These are phyloP conservation scores for Silybum marianum DNA, from an alignment of 129 eudicot genomes.

Conservation along the genomic window DNA sequence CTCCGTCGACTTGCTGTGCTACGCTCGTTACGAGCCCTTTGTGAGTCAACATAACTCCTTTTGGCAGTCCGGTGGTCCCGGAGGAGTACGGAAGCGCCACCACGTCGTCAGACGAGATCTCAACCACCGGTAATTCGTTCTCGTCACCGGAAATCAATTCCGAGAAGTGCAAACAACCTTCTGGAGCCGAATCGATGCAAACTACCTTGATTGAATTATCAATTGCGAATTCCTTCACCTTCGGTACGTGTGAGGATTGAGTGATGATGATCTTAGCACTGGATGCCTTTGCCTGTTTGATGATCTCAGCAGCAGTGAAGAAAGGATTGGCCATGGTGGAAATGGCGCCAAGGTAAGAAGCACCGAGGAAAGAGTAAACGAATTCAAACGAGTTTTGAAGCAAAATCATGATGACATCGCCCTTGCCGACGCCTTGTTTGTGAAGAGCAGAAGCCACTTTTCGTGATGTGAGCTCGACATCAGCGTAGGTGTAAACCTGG, in stretches of 20 bases:
- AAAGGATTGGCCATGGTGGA: slow-evolving; percentile 92
- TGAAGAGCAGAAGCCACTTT: slow-evolving; percentile 58
- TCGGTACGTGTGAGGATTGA: slow-evolving; percentile 56
- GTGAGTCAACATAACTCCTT: slow-evolving; percentile 97
- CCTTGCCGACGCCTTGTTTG: slow-evolving; percentile 51
- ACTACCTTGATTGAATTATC: slow-evolving; percentile 45
- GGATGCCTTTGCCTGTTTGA: slow-evolving; percentile 84
- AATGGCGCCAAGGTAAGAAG: slow-evolving; percentile 75
- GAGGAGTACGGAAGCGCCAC: slow-evolving; percentile 95
- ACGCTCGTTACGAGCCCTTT: slow-evolving; percentile 91
- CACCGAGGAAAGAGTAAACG: slow-evolving; percentile 80
- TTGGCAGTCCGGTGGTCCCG: slow-evolving; percentile 91
- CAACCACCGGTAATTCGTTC: slow-evolving; percentile 51
- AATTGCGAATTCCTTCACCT: slow-evolving; percentile 48
- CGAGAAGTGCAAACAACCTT: slow-evolving; percentile 56
- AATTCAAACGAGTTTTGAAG: slow-evolving; percentile 82
- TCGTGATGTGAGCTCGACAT: slow-evolving; percentile 66
- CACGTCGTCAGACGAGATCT: slow-evolving; percentile 69
- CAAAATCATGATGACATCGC: slow-evolving; percentile 76
- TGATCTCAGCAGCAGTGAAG: slow-evolving; percentile 70
- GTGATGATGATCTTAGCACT: slow-evolving; percentile 68
- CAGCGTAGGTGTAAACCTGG: slow-evolving; percentile 56
- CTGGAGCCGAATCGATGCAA: slow-evolving; percentile 58
- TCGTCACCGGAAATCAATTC: slow-evolving; percentile 55
- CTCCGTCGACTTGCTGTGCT: slow-evolving; percentile 96